phyloP scores from a whole-genome alignment of 2,329 filamentous ascomycete genomes.

The Colletotrichum karsti region DNA sequence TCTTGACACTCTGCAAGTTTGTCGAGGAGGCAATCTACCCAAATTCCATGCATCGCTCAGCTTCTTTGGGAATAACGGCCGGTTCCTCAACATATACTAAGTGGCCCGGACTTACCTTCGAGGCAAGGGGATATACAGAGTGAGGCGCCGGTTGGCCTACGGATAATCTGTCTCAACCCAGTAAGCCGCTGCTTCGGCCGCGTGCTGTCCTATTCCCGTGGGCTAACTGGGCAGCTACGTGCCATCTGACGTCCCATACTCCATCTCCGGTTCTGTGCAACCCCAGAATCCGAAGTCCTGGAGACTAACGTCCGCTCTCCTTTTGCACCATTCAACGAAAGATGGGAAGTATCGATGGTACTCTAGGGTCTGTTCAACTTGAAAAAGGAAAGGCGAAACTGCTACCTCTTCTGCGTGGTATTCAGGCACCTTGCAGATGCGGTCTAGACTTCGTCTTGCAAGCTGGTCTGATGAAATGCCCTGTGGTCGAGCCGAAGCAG shows the following conservation, averaged over 20 bases:
- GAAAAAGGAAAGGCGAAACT: not conserved
- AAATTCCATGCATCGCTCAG: not conserved
- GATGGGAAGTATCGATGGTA: conserved; percentile 6
- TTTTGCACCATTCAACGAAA: not conserved
- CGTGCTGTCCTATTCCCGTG: conserved; percentile 14
- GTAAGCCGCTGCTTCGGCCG: not conserved
- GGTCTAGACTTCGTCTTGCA: not conserved
- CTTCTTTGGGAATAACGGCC: not conserved
- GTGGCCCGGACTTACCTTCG: too few species aligned
- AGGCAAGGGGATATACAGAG: not conserved
- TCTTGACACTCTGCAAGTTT: not conserved
- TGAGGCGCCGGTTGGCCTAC: not conserved
- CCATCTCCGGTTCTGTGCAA: not conserved
- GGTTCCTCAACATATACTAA: not conserved
- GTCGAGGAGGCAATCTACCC: not conserved
- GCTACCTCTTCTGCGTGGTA: not conserved
- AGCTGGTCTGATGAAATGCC: not conserved
- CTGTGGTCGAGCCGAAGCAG: not conserved
- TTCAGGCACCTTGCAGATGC: not conserved
- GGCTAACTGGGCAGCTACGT: not conserved
- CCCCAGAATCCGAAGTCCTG: not conserved
- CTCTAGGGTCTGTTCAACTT: not conserved
- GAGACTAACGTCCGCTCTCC: conserved; percentile 6
- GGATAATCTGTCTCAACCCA: not conserved
- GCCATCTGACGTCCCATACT: conserved; percentile 3